phyloP scores from a whole-genome alignment of 2,329 filamentous ascomycete genomes.

The Dactylellina drechsleri region DNA sequence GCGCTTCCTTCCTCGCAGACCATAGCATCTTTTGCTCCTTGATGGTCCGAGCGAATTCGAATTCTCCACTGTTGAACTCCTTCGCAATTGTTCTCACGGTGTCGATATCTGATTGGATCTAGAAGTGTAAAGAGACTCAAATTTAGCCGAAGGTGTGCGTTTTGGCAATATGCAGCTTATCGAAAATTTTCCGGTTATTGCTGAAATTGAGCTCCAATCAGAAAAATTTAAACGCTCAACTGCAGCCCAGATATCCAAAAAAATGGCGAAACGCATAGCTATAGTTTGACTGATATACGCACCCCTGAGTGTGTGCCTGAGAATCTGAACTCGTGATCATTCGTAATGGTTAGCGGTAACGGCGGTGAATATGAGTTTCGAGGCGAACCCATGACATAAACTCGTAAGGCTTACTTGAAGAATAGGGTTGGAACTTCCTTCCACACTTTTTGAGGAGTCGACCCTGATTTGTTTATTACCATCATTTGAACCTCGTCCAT shows the following conservation, averaged over 20 bases:
- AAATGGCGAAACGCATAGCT: conserved; percentile 37
- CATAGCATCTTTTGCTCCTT: conserved; percentile 81
- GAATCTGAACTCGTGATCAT: conserved; percentile 52
- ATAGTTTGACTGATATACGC: conserved; percentile 51
- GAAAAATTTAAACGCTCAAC: conserved; percentile 28
- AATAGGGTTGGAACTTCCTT: conserved; percentile 80
- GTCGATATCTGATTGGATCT: conserved; percentile 71
- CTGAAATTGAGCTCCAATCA: conserved; percentile 41
- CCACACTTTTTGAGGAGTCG: conserved; percentile 75
- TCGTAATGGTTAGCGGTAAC: conserved; percentile 46
- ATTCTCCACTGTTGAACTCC: conserved; percentile 68
- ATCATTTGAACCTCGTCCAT: conserved; percentile 91
- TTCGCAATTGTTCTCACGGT: conserved; percentile 74
- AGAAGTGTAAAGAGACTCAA: conserved; percentile 55
- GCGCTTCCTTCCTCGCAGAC: conserved; percentile 83
- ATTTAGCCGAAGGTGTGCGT: conserved; percentile 41
- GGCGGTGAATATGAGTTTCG: conserved; percentile 15
- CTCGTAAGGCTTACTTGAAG: conserved; percentile 71
- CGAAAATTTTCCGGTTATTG: conserved; percentile 38
- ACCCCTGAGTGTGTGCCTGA: conserved; percentile 54
- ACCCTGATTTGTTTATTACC: conserved; percentile 79
- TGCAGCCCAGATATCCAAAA: conserved; percentile 10
- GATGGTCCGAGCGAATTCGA: conserved; percentile 78
- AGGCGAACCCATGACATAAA: conserved; percentile 1
- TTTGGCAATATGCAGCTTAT: conserved; percentile 50